These are phyloP conservation scores for Mallotus nudiflorus DNA, from an alignment of 345 rosid genomes.

Conservation along the genomic window DNA sequence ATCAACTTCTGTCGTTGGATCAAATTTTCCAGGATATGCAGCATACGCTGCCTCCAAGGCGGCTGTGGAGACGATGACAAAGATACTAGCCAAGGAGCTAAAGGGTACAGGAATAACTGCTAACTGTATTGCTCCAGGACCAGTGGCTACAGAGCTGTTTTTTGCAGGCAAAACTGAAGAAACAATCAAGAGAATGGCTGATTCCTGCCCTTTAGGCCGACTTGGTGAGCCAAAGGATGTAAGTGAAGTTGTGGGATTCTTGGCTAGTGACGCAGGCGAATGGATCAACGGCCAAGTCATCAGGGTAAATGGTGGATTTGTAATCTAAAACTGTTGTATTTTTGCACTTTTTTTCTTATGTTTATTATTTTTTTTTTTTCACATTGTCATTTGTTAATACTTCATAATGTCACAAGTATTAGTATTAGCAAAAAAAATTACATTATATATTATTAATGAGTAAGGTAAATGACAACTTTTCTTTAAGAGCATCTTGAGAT, in stretches of 20 bases:
- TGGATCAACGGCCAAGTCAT: constrained; percentile 63
- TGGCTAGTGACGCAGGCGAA: constrained; percentile 52
- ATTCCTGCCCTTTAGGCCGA: constrained; percentile 44
- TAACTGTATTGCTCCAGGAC: constrained; percentile 60
- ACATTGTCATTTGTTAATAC: too few relatives aligned
- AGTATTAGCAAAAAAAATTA: too few relatives aligned
- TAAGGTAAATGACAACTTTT: too few relatives aligned
- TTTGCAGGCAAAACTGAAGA: constrained; percentile 52
- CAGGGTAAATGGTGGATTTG: constrained; percentile 49
- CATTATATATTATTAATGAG: too few relatives aligned
- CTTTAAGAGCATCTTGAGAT: too few relatives aligned
- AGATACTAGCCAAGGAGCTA: constrained; percentile 54
- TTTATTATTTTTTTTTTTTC: too few relatives aligned
- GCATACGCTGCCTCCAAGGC: constrained; percentile 63
- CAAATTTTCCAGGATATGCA: constrained; percentile 45
- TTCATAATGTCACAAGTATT: too few relatives aligned
- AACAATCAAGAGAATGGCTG: constrained; percentile 34
- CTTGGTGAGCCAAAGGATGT: constrained; percentile 55
- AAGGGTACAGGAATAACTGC: constrained; percentile 58
- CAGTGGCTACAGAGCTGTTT: constrained; percentile 57
- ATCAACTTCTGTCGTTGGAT: constrained; percentile 42
- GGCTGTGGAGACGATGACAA: constrained; percentile 53
- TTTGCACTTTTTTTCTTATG: too few relatives aligned
- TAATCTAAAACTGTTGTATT: constrained; percentile 25
- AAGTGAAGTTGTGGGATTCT: constrained; percentile 46